These are phyloP conservation scores for Goffeauzyma gilvescens DNA, from an alignment of 768 basidiomycete species.

Conservation along the genomic window DNA sequence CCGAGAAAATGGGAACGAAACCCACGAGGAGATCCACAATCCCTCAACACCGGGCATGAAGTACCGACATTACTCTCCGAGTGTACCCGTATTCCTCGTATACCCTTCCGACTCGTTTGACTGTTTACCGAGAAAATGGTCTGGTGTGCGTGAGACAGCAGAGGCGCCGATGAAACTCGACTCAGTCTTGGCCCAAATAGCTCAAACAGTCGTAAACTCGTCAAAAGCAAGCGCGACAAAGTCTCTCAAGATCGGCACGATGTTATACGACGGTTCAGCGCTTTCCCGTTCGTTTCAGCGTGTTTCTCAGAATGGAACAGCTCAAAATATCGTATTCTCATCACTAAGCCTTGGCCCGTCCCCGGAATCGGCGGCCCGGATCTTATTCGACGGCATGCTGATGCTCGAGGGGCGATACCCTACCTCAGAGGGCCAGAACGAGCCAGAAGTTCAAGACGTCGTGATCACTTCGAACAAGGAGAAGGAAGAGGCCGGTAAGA, in stretches of 20 bases:
- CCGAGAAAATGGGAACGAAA: not conserved
- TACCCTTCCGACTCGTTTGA: constrained; percentile 34
- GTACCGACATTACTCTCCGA: constrained; percentile 88
- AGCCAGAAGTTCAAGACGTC: not conserved
- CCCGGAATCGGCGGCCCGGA: constrained; percentile 50
- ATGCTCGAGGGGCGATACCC: constrained; percentile 42
- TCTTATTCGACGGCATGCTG: constrained; percentile 71
- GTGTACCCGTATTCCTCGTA: constrained; percentile 63
- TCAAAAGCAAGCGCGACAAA: too few species aligned
- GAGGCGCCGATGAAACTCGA: too few species aligned
- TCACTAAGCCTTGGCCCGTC: constrained; percentile 26
- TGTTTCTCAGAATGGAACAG: not conserved
- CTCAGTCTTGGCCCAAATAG: too few species aligned
- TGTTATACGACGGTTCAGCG: constrained; percentile 22
- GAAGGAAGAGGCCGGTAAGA: constrained; percentile 18
- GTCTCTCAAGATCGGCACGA: constrained; percentile 11
- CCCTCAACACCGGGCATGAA: constrained; percentile 99
- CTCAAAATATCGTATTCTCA: constrained; percentile 11
- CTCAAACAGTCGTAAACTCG: too few species aligned
- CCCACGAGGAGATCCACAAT: constrained; percentile 17
- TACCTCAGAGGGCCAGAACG: not conserved
- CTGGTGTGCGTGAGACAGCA: too few species aligned
- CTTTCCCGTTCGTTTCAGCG: constrained; percentile 8
- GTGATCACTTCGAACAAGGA: not conserved
- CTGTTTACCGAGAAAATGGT: constrained; percentile 31